A percentile compares a stretch with the other conserved stretches of the same genome.
phyloP scores from a whole-genome alignment of 2,329 filamentous ascomycete species.

The Diaporthe sp. region DNA sequence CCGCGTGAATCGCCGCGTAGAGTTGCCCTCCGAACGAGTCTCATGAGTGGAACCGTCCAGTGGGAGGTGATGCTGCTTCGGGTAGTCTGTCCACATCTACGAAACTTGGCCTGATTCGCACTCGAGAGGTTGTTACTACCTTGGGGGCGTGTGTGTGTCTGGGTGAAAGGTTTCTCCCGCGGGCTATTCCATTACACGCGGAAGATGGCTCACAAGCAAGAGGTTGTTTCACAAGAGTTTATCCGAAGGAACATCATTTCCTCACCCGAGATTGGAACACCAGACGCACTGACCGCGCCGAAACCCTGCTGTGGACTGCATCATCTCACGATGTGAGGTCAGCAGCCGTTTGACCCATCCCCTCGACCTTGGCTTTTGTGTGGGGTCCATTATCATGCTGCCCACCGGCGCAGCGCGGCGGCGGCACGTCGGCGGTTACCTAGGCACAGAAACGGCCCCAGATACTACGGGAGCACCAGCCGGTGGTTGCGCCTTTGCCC shows the following conservation, averaged over 20 bases:
- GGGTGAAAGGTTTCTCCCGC: slow-evolving; percentile 17
- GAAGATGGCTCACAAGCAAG: neutral
- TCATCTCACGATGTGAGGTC: slow-evolving; percentile 19
- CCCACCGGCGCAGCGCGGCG: neutral
- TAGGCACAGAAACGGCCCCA: slow-evolving; percentile 1
- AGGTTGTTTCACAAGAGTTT: slow-evolving; percentile 7
- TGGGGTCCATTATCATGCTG: neutral
- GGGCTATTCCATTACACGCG: neutral
- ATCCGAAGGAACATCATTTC: slow-evolving; percentile 17
- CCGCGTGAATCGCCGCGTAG: slow-evolving; percentile 21
- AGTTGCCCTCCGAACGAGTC: neutral
- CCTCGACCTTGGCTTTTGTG: neutral
- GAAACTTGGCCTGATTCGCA: slow-evolving; percentile 2
- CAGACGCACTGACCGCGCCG: slow-evolving; percentile 8
- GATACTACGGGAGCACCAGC: neutral
- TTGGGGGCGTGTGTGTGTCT: neutral
- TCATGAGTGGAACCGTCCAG: neutral
- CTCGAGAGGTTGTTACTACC: neutral
- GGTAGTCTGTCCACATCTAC: neutral
- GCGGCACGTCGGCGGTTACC: slow-evolving; percentile 35
- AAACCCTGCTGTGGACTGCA: slow-evolving; percentile 22
- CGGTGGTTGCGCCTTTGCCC: neutral
- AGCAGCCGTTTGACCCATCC: neutral
- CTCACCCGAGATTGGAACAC: slow-evolving; percentile 17
- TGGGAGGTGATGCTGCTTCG: neutral